Percentiles rank a stretch among this genome's conserved stretches.
phyloP scores from a whole-genome alignment of 192 early-diverging fungal genomes.

The Coemansia umbellata region DNA sequence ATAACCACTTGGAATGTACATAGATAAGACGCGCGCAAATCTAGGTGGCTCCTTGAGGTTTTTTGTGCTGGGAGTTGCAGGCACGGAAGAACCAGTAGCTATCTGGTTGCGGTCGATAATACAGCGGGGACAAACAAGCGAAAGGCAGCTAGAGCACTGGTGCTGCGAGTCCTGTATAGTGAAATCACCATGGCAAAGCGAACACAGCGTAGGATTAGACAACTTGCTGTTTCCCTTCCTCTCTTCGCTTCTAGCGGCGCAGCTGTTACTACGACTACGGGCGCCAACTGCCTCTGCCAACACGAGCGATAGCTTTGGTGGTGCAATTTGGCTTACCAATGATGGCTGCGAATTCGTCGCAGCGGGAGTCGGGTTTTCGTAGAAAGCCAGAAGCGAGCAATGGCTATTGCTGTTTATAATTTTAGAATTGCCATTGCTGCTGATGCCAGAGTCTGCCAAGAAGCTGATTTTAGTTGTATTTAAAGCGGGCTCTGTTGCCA shows the following conservation, averaged over 20 bases:
- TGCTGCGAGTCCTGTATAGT: slow-evolving; percentile 25
- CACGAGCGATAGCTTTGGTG: slow-evolving; percentile 38
- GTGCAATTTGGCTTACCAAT: slow-evolving; percentile 36
- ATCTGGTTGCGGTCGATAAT: slow-evolving; percentile 5
- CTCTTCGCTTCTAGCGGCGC: background rate
- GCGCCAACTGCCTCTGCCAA: slow-evolving; percentile 34
- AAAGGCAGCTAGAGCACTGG: slow-evolving; percentile 41
- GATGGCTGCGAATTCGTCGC: slow-evolving; percentile 12
- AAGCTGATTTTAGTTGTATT: background rate
- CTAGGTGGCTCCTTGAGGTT: background rate
- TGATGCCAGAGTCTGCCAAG: background rate
- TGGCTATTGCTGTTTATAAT: slow-evolving; percentile 8
- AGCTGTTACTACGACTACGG: slow-evolving; percentile 7
- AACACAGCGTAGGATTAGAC: slow-evolving; percentile 27
- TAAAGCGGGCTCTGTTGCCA: background rate
- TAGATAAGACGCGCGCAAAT: slow-evolving; percentile 30
- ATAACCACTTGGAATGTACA: slow-evolving; percentile 38
- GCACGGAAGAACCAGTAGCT: background rate
- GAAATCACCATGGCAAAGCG: slow-evolving; percentile 46
- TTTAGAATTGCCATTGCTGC: background rate
- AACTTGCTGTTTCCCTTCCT: background rate
- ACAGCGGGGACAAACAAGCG: slow-evolving; percentile 36
- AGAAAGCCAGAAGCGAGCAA: slow-evolving; percentile 27
- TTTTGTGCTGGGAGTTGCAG: slow-evolving; percentile 3
- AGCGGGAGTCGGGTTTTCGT: slow-evolving; percentile 7